Evolutionary conservation across 1,284 basidiomycete species (phyloP), one percentile per base, ranked within the genome.

Genomic region (Cryptococcus sp.): DNA sequence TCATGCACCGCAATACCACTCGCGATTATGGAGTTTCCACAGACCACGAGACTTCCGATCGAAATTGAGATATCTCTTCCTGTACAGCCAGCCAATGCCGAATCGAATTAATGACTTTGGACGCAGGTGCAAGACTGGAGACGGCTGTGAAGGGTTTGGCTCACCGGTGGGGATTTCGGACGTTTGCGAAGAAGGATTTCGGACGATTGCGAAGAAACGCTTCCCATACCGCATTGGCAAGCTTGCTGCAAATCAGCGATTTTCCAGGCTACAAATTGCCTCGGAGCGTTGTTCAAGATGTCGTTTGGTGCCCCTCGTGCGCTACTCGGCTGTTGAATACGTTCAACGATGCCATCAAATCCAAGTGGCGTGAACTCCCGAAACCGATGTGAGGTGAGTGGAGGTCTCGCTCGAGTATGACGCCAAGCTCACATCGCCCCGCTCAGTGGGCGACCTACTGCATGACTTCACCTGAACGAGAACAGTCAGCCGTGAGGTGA

Each of bases 31-130:
- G 10, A 16, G 13, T 11, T 39, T 56, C 11, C 54, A 45, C n/a
- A n/a, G n/a, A n/a, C n/a, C n/a, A n/a, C n/a, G n/a, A n/a, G n/a
- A n/a, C n/a, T n/a, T n/a, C n/a, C n/a, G n/a, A n/a, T n/a, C n/a
- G n/a, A n/a, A n/a, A n/a, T n/a, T n/a, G n/a, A n/a, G n/a, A n/a
- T n/a, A n/a, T n/a, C n/a, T n/a, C n/a, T n/a, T n/a, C n/a, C n/a
- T n/a, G n/a, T n/a, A 19, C 17, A 40, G 26, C 6, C n/a, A 17
- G 23, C 34, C 46, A n/a, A 48, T 55, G 22, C 1, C 19, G 20
- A 46, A 55, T 22, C 16, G 38, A 5, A 19, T 20, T 11, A 19
- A 39, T 13, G 46, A 44, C 17, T 55, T 55, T 49, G 47, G 39
- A 11, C 40, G 13, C 3, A 39, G 43, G n/a, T 55, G 53, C 17